Evolutionary conservation across 2,329 filamentous ascomycete genomes (phyloP).

Genomic region (Emydomyces testavorans): DNA sequence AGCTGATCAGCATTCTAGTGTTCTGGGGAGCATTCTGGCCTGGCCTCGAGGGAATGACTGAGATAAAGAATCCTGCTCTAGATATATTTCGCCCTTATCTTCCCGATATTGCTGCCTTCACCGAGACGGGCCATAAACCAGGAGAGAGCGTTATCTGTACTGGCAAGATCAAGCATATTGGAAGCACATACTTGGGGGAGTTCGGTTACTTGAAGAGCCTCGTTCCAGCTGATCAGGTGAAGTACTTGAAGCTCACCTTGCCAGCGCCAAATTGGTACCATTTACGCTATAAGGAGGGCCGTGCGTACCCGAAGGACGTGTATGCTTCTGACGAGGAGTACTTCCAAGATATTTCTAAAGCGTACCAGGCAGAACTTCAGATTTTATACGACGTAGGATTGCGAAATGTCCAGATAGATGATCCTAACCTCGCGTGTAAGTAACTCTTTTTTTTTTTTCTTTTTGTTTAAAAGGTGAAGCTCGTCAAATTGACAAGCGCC

Average conservation of each 20-base stretch:
- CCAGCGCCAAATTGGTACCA: slow-evolving; percentile 60
- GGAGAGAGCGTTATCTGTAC: slow-evolving; percentile 47
- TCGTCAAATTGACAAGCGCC: not conserved
- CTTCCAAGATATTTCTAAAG: slow-evolving; percentile 53
- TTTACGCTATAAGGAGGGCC: slow-evolving; percentile 46
- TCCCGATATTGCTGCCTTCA: slow-evolving; percentile 52
- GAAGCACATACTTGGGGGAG: slow-evolving; percentile 47
- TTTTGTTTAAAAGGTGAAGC: no score
- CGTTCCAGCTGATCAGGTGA: slow-evolving; percentile 49
- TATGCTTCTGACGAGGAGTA: slow-evolving; percentile 51
- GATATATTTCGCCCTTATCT: slow-evolving; percentile 49
- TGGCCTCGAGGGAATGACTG: slow-evolving; percentile 44
- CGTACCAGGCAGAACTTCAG: slow-evolving; percentile 52
- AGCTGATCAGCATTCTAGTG: no score
- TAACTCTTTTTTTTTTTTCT: no score
- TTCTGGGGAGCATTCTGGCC: slow-evolving; percentile 49
- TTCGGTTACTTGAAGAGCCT: slow-evolving; percentile 49
- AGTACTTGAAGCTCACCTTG: slow-evolving; percentile 57
- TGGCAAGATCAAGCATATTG: slow-evolving; percentile 47
- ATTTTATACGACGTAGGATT: slow-evolving; percentile 52
- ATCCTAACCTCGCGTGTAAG: slow-evolving; percentile 56
- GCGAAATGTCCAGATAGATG: slow-evolving; percentile 57
- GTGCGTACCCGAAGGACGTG: slow-evolving; percentile 46
- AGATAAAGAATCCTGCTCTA: slow-evolving; percentile 38
- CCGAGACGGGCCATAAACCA: slow-evolving; percentile 46